Evolutionary conservation across 1,284 basidiomycete species (phyloP), one percentile per base, ranked within the genome.

Genomic region (Tylopilus orsonianus): DNA sequence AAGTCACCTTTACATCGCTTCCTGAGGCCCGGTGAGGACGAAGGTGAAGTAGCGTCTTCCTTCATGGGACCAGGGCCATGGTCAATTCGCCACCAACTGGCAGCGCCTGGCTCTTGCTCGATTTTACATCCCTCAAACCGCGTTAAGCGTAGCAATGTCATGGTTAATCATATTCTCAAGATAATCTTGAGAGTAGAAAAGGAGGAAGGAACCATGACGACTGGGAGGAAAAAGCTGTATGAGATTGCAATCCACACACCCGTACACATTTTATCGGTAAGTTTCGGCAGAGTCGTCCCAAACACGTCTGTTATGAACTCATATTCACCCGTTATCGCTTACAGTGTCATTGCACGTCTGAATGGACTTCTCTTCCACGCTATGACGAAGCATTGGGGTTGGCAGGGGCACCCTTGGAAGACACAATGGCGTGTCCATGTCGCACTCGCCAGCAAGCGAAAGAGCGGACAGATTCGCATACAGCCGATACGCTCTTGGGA

Each of bases 231-330:
- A 53, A 93, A 92, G 67, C 68, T 89, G 61, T 94, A 90, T 69
- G 95, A 97, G 68, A 93, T 98, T 58, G 86, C 94, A 42, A 85
- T 98, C 48, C 90, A 92, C 60, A 81, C 82, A 0, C 90, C 91
- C 0, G 75, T 94, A 23, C 81, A 86, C 48, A 81, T 93, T 48
- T 77, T 92, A 44, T 90, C 89, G 8, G 90, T 91, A 50, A 73
- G 87, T 70, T 35, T 24, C 23, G n/a, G n/a, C n/a, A 12, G 18
- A 4, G 32, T 35, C 29, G 12, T 27, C 18, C 41, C 35, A 18
- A 10, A 44, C 18, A 13, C 5, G 29, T 42, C 20, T 30, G 6
- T 1, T n/a, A 14, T 41, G 8, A 22, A 30, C 19, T 34, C 20
- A 13, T 44, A 18, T 13, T 49, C 19, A 51, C 33, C 7, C n/a